Evolutionary conservation across 106 monocot genomes (phyloP).

Genomic region (Iris macrosiphon): DNA sequence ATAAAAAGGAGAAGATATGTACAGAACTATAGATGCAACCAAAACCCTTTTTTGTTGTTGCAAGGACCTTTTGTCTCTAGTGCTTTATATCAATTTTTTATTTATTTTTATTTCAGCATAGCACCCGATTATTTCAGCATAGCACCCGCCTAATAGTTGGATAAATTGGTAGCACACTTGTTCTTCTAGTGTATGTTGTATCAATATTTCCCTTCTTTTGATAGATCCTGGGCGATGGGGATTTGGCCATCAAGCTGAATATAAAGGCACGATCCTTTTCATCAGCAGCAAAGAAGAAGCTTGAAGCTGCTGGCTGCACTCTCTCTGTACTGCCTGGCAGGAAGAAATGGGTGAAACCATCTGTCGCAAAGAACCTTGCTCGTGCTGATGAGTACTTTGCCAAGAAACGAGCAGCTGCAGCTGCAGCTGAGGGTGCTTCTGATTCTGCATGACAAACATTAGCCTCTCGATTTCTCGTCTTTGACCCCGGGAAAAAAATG

Average conservation of each 20-base stretch:
- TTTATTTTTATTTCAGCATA: too few species aligned
- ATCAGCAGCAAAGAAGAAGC: slow-evolving; percentile 66
- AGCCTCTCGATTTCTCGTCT: too few species aligned
- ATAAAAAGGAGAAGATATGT: too few species aligned
- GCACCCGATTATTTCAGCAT: too few species aligned
- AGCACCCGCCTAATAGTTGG: too few species aligned
- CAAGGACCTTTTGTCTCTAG: too few species aligned
- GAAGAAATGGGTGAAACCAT: slow-evolving; percentile 92
- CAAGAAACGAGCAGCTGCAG: slow-evolving; percentile 57
- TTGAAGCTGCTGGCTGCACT: slow-evolving; percentile 78
- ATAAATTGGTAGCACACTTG: too few species aligned
- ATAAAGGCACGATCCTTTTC: slow-evolving; percentile 84
- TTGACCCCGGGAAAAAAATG: too few species aligned
- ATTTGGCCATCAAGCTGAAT: slow-evolving; percentile 59
- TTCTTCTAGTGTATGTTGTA: too few species aligned
- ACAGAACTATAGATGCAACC: too few species aligned
- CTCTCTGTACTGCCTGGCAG: slow-evolving; percentile 63
- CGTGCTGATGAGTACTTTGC: slow-evolving; percentile 91
- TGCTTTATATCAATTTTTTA: too few species aligned
- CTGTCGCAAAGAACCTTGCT: slow-evolving; percentile 74
- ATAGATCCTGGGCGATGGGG: slow-evolving; percentile 82
- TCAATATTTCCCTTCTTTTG: slow-evolving; percentile 2
- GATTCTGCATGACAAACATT: slow-evolving; percentile 17
- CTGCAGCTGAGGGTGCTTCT: slow-evolving; percentile 4
- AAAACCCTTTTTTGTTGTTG: too few species aligned